Percentiles rank a stretch among this genome's conserved stretches.
These are phyloP conservation scores for Hericium coralloides DNA, from an alignment of 768 basidiomycete species.

Conservation along the genomic window DNA sequence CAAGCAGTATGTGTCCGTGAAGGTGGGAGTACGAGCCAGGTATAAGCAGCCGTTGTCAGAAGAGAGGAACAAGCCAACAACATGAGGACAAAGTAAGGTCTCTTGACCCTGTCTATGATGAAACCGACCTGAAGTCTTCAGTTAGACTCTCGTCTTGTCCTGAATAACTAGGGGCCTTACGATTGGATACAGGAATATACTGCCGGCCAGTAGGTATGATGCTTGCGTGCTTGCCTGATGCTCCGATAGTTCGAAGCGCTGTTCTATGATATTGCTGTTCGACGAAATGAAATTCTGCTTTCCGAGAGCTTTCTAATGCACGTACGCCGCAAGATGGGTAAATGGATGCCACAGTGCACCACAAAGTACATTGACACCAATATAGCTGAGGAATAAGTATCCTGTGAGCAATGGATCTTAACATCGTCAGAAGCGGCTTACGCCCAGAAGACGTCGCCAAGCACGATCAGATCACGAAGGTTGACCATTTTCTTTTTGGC, in stretches of 20 bases:
- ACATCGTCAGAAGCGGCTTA: conserved; percentile 26
- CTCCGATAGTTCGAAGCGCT: conserved; percentile 53
- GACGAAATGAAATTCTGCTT: background rate
- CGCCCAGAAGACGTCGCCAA: conserved; percentile 78
- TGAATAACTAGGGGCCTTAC: conserved; percentile 28
- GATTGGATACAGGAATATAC: conserved; percentile 59
- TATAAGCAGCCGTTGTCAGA: conserved; percentile 51
- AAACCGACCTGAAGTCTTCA: conserved; percentile 43
- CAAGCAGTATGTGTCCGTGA: conserved; percentile 45
- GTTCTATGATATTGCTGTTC: conserved; percentile 62
- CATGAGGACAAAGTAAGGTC: conserved; percentile 47
- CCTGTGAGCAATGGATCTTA: background rate
- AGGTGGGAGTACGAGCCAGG: conserved; percentile 60
- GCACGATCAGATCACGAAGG: conserved; percentile 47
- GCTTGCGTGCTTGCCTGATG: conserved; percentile 51
- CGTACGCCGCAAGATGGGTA: conserved; percentile 66
- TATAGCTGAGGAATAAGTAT: conserved; percentile 38
- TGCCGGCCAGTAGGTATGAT: conserved; percentile 64
- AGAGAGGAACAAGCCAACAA: conserved; percentile 50
- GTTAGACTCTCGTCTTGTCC: background rate
- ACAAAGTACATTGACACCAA: conserved; percentile 66
- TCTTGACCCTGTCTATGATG: conserved; percentile 49
- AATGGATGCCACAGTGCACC: conserved; percentile 75
- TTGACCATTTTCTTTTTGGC: conserved; percentile 58
- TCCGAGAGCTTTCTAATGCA: background rate